A percentile compares a stretch with the other conserved stretches of the same genome.
phyloP scores from a whole-genome alignment of 1,139 yeast genomes.

The Candida buenavistaensis region DNA sequence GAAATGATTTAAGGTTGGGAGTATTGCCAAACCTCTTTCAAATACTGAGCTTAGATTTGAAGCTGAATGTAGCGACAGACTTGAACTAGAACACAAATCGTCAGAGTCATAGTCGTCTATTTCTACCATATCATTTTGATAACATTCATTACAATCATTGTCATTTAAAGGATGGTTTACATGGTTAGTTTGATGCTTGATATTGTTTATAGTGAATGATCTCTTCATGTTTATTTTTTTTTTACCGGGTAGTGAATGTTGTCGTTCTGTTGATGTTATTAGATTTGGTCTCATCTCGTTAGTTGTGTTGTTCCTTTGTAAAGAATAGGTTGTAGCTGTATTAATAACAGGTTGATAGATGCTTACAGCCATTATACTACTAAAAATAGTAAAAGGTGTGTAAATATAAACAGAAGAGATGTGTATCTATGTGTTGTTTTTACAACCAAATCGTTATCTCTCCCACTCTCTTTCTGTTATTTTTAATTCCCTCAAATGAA shows the following conservation, averaged over 20 bases:
- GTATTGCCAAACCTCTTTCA: conserved; percentile 1
- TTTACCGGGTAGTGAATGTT: neutral
- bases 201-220: conserved; percentile 8
- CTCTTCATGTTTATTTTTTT: conserved; percentile 6
- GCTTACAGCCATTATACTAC: neutral
- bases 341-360: neutral
- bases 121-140: conserved; percentile 5
- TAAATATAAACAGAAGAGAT: neutral
- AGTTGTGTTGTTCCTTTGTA: neutral
- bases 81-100: conserved; percentile 11
- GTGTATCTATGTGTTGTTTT: no score
- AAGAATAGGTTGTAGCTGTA: neutral
- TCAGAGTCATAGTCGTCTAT: conserved; percentile 11
- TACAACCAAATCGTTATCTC: no score
- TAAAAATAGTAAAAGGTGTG: neutral
- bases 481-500: no score
- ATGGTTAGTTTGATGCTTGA: conserved; percentile 4
- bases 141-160: conserved; percentile 7
- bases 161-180: conserved; percentile 6
- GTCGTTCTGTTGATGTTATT: neutral
- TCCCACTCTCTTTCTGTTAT: no score
- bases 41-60: neutral
- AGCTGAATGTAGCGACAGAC: conserved; percentile 3
- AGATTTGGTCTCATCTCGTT: neutral
- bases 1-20: neutral